Evolutionary conservation across 2,329 filamentous ascomycete species (phyloP).

Genomic region (Exophiala alcalophila): DNA sequence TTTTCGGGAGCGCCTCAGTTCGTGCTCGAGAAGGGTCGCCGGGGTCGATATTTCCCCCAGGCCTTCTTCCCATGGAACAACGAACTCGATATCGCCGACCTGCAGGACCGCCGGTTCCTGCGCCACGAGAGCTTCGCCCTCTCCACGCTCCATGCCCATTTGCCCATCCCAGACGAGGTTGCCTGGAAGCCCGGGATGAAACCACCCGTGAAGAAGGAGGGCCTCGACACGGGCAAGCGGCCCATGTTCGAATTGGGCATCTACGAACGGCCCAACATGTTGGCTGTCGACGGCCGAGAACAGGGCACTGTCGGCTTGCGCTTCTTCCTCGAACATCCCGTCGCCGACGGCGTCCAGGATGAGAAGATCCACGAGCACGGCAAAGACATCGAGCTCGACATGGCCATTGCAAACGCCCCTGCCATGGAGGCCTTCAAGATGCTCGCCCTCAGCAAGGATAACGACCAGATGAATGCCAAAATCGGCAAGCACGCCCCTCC

Average conservation of each 20-base stretch:
- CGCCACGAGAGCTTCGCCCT: slow-evolving; percentile 43
- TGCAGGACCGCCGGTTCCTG: slow-evolving; percentile 41
- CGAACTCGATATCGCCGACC: slow-evolving; percentile 38
- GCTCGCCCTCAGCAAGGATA: slow-evolving; percentile 31
- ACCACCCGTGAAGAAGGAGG: slow-evolving; percentile 12
- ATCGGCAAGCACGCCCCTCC: slow-evolving; percentile 37
- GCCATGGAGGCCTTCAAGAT: slow-evolving; percentile 36
- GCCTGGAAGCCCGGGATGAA: slow-evolving; percentile 30
- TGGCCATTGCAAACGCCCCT: slow-evolving; percentile 30
- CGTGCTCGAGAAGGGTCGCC: slow-evolving; percentile 42
- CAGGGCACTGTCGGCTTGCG: slow-evolving; percentile 47
- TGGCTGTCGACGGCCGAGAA: slow-evolving; percentile 45
- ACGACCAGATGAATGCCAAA: slow-evolving; percentile 38
- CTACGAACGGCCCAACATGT: slow-evolving; percentile 51
- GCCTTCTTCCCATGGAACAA: slow-evolving; percentile 47
- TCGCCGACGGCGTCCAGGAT: slow-evolving; percentile 37
- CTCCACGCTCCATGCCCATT: slow-evolving; percentile 44
- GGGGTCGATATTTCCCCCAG: slow-evolving; percentile 42
- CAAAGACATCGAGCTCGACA: slow-evolving; percentile 24
- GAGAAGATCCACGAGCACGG: slow-evolving; percentile 28
- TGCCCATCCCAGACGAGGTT: slow-evolving; percentile 42
- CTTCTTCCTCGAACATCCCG: slow-evolving; percentile 47
- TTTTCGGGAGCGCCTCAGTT: slow-evolving; percentile 47
- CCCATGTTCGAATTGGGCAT: slow-evolving; percentile 45
- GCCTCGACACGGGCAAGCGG: slow-evolving; percentile 33